Percentiles rank a stretch among this genome's conserved stretches.
These are phyloP conservation scores for Candida nonsorbophila DNA, from an alignment of 805 yeast species.

Conservation along the genomic window DNA sequence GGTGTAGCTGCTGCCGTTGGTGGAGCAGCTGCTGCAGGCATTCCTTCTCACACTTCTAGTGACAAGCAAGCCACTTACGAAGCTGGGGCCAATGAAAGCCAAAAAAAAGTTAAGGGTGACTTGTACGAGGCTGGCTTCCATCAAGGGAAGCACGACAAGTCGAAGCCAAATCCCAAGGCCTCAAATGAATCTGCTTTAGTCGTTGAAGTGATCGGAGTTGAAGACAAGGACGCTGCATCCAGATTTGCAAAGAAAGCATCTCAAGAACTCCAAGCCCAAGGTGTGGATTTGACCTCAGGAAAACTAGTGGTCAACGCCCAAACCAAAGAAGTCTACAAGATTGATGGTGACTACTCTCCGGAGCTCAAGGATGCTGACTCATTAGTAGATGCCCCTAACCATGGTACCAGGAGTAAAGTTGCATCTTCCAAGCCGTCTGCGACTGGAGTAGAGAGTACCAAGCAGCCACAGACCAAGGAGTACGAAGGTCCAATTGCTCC, in stretches of 20 bases:
- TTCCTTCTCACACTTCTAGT: conserved; percentile 6
- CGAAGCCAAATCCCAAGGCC: not conserved
- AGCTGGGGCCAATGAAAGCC: too few relatives aligned
- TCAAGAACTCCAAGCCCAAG: conserved; percentile 21
- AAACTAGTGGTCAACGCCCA: conserved; percentile 29
- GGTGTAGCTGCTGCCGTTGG: conserved; percentile 6
- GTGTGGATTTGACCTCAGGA: conserved; percentile 27
- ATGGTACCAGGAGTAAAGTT: not conserved
- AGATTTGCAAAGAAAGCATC: conserved; percentile 27
- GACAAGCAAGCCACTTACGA: not conserved
- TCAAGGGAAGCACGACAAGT: conserved; percentile 4
- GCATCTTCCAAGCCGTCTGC: conserved; percentile 1
- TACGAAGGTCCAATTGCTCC: not conserved
- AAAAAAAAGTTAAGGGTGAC: conserved; percentile 2
- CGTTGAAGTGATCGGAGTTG: conserved; percentile 32
- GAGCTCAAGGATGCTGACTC: conserved; percentile 1
- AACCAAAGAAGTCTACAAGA: conserved; percentile 26
- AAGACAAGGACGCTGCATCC: conserved; percentile 22
- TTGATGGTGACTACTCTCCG: conserved; percentile 8
- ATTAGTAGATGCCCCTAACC: not conserved
- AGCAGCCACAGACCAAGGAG: too few relatives aligned
- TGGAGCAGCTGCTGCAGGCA: conserved; percentile 4
- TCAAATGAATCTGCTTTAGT: conserved; percentile 9
- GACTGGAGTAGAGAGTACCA: too few relatives aligned
- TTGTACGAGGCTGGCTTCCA: conserved; percentile 4